phyloP scores from a whole-genome alignment of 257 asterid genomes.

The Fraxinus excelsior region DNA sequence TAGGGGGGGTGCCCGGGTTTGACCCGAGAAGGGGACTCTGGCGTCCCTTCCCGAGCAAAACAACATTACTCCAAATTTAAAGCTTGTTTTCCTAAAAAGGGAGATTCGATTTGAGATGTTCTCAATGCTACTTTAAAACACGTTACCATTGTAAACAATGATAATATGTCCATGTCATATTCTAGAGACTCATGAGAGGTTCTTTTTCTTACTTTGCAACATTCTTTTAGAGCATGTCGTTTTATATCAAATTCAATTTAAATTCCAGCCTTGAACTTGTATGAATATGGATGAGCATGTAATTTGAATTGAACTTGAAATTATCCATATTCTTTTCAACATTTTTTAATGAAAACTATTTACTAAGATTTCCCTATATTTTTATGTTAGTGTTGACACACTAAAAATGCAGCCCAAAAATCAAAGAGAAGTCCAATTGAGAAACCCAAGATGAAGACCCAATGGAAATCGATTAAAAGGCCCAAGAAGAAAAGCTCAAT shows the following conservation, averaged over 20 bases:
- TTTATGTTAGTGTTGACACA: no score
- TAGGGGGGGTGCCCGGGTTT: no score
- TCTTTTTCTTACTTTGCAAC: background rate
- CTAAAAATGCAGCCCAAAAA: no score
- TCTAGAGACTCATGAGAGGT: conserved; percentile 92
- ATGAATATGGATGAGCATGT: background rate
- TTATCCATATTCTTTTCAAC: background rate
- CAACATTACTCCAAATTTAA: no score
- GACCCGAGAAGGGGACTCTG: no score
- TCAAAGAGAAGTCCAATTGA: no score
- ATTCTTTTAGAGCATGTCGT: background rate
- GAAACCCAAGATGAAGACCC: no score
- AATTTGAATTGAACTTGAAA: background rate
- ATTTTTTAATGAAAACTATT: background rate
- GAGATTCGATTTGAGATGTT: conserved; percentile 37
- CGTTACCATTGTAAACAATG: conserved; percentile 73
- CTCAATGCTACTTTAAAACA: conserved; percentile 57
- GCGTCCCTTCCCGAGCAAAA: no score
- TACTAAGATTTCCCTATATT: background rate
- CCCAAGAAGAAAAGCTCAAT: no score
- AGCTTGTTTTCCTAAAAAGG: no score
- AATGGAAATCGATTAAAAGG: no score
- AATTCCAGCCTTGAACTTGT: background rate
- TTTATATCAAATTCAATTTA: background rate
- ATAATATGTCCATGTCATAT: conserved; percentile 59